Evolutionary conservation across 805 yeast species (phyloP).

Genomic region (Yarrowia sp.): DNA sequence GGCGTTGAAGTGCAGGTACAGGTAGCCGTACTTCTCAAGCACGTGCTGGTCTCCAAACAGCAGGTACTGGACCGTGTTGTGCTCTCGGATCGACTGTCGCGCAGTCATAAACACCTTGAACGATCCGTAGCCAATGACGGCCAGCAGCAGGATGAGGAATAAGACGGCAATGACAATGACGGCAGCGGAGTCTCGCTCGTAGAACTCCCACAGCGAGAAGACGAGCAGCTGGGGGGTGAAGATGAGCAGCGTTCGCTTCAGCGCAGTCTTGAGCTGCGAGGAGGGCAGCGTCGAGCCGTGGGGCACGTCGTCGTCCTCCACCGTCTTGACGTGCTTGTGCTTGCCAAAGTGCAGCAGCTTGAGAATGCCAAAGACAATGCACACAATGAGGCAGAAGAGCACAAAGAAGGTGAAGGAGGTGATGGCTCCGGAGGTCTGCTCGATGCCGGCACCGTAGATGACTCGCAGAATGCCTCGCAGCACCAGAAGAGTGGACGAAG

Average conservation of each 20-base stretch:
- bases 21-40: conserved; percentile 78
- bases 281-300: conserved; percentile 29
- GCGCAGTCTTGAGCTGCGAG: conserved; percentile 67
- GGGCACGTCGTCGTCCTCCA: conserved; percentile 41
- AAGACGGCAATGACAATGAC: conserved; percentile 77
- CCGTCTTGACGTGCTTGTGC: conserved; percentile 42
- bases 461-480: conserved; percentile 85
- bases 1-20: conserved; percentile 86
- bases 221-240: conserved; percentile 81
- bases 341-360: conserved; percentile 42
- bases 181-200: conserved; percentile 79
- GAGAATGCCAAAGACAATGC: conserved; percentile 55
- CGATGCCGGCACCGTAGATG: conserved; percentile 73
- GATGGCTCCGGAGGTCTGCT: conserved; percentile 75
- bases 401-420: conserved; percentile 88
- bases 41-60: conserved; percentile 74
- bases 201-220: conserved; percentile 85
- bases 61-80: conserved; percentile 82
- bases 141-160: conserved; percentile 59
- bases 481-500: conserved; percentile 49
- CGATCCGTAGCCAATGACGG: conserved; percentile 62
- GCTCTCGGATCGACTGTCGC: conserved; percentile 52
- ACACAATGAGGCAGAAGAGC: conserved; percentile 68
- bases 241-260: conserved; percentile 74
- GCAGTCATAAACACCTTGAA: conserved; percentile 67